These are phyloP conservation scores for Epichloe amarillans DNA, from an alignment of 2,329 filamentous ascomycete species.

Conservation along the genomic window DNA sequence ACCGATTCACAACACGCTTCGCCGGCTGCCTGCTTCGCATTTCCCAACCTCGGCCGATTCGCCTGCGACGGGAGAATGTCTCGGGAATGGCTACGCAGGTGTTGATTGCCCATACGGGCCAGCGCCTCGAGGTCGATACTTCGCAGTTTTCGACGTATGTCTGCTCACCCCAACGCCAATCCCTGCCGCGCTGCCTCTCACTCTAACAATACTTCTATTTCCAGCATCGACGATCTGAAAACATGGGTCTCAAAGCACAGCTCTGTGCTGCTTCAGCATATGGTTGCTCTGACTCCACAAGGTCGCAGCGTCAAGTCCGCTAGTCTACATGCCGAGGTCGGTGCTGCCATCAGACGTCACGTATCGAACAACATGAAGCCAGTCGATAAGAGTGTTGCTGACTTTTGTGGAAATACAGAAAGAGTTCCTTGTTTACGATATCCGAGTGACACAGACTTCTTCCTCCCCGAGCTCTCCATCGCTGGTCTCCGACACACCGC, in stretches of 20 bases:
- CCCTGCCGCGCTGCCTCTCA: background rate
- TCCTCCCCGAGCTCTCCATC: slow-evolving; percentile 30
- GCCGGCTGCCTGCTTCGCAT: background rate
- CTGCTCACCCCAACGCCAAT: background rate
- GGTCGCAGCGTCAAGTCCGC: slow-evolving; percentile 76
- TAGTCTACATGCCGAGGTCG: slow-evolving; percentile 66
- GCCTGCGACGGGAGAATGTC: slow-evolving; percentile 30
- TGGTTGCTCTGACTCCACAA: slow-evolving; percentile 75
- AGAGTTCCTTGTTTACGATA: slow-evolving; percentile 88
- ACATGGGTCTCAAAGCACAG: slow-evolving; percentile 65
- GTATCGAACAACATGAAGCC: background rate
- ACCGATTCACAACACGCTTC: background rate
- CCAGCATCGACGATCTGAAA: slow-evolving; percentile 71
- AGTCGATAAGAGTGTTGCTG: background rate
- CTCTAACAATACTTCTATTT: slow-evolving; percentile 3
- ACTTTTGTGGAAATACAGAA: slow-evolving; percentile 35
- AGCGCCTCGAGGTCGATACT: slow-evolving; percentile 68
- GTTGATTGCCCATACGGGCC: slow-evolving; percentile 85
- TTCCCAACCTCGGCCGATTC: slow-evolving; percentile 5
- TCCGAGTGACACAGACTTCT: slow-evolving; percentile 52
- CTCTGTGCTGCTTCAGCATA: slow-evolving; percentile 60
- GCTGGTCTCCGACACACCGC: slow-evolving; percentile 33
- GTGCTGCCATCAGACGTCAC: slow-evolving; percentile 11
- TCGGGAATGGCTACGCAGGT: slow-evolving; percentile 75
- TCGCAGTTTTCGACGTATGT: slow-evolving; percentile 60